Evolutionary conservation across 2,329 filamentous ascomycete genomes (phyloP).

Genomic region (Calonectria ilicicola): DNA sequence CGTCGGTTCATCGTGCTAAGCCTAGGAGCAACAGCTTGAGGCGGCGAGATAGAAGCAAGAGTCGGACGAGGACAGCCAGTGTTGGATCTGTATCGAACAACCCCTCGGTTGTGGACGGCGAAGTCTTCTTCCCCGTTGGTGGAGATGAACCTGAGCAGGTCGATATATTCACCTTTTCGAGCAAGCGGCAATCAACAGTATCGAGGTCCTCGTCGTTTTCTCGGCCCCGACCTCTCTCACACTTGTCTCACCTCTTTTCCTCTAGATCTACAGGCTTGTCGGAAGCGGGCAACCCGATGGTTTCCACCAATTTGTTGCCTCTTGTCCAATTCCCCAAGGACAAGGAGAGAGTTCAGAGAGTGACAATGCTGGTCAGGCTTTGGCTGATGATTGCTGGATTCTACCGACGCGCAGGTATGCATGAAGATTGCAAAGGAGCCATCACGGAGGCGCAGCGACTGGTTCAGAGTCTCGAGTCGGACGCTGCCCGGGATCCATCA

Average conservation of each 20-base stretch:
- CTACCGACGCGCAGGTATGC: conserved; percentile 84
- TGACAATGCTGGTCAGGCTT: conserved; percentile 75
- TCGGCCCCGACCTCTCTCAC: conserved; percentile 56
- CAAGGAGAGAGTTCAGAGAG: conserved; percentile 62
- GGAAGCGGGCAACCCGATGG: conserved; percentile 55
- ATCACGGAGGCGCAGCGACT: conserved; percentile 85
- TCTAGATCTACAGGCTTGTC: conserved; percentile 55
- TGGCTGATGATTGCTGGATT: conserved; percentile 93
- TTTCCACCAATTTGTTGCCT: conserved; percentile 62
- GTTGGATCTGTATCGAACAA: conserved; percentile 53
- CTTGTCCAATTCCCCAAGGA: conserved; percentile 67
- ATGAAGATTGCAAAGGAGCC: conserved; percentile 83
- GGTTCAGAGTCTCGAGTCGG: conserved; percentile 76
- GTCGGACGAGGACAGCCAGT: conserved; percentile 59
- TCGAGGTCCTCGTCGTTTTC: conserved; percentile 56
- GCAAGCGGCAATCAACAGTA: conserved; percentile 53
- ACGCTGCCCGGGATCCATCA: conserved; percentile 71
- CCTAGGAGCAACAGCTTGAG: conserved; percentile 65
- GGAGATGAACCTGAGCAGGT: conserved; percentile 55
- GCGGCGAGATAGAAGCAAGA: conserved; percentile 64
- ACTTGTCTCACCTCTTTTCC: conserved; percentile 59
- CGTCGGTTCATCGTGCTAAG: conserved; percentile 48
- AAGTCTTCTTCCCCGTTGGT: conserved; percentile 59
- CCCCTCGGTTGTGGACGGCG: conserved; percentile 61
- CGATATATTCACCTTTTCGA: conserved; percentile 59